Conservation (phyloP, 768 basidiomycete species). For the Lactarius trivialis region DNA sequence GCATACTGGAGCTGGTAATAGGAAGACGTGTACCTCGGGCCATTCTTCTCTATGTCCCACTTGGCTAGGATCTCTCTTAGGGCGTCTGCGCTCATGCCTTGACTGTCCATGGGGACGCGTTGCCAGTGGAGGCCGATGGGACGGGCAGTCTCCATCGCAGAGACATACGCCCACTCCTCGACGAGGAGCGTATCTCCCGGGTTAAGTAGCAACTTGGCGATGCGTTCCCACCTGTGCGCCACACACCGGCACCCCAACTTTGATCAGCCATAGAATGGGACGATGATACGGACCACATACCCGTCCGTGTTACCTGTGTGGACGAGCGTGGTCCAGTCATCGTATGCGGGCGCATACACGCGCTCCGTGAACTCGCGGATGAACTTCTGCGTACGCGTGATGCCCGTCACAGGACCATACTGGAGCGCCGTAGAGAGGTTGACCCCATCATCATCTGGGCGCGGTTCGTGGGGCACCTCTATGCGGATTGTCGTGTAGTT, state of each 20-base stretch:
- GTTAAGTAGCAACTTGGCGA: constrained; percentile 55
- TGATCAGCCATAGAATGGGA: background rate
- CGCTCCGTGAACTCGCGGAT: too few species aligned
- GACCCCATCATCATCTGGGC: constrained; percentile 37
- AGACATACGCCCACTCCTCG: too few species aligned
- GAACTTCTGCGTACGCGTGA: constrained; percentile 52
- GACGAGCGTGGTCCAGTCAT: too few species aligned
- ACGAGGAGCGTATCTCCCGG: too few species aligned
- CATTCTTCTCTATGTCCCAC: too few species aligned
- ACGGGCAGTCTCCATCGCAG: constrained; percentile 35
- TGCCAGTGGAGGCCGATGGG: constrained; percentile 41
- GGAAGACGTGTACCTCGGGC: background rate
- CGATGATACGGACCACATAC: constrained; percentile 12
- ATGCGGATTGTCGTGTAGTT: constrained; percentile 43
- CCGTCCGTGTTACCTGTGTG: too few species aligned
- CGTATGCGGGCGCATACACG: too few species aligned
- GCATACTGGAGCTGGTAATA: background rate
- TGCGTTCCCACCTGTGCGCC: constrained; percentile 53
- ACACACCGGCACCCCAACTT: too few species aligned
- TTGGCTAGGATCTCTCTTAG: constrained; percentile 52
- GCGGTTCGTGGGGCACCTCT: constrained; percentile 56
- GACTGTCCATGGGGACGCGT: constrained; percentile 62
- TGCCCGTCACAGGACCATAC: constrained; percentile 51
- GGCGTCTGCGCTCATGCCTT: too few species aligned
- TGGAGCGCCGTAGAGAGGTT: constrained; percentile 65